Base-by-base conservation (phyloP, 2,329 filamentous ascomycete genomes). In the Ophiocordyceps unilateralis region DNA sequence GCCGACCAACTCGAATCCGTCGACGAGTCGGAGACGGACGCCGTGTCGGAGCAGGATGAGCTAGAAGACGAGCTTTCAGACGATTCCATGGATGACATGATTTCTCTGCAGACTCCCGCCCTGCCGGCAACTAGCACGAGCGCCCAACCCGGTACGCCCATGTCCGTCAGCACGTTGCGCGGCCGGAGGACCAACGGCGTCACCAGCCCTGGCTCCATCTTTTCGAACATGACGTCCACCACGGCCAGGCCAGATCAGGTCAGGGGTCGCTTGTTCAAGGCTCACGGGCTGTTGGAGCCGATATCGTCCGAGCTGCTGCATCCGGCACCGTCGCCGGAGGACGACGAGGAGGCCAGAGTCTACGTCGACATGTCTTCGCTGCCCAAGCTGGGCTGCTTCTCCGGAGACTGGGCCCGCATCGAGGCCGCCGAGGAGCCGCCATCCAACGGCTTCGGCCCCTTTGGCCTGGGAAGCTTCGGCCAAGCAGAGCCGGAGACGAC, bases 381-480 rank as follows among this genome's bases (percentile, higher is more conserved):
- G 19, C 81, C 85, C 14, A 87, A 88, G 51, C 81, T 98, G 43
- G 88, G 89, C 15, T 96, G 89, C 59, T 98, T 98, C 57, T 96
- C 89, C 1, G 91, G 91, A 24, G 91, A 98, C 56, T 98, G 91
- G 91, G 86, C 94, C 11, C 79, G 82, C 20, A 69, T 95, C 11
- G 86, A 94, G 61, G 71, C 76, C 6, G 74, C 83, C 0, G 73
- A 83, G 49, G 84, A 87, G 55, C 82, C 84, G 46, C 81, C 74
- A 20, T 64, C 68, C 15, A 81, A 76, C 57, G 82, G 70, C 17
- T 75, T 76, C 50, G 82, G 73, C 41, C 65, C 72, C 0, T 82
- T 79, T 64, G 79, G 79, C 2, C 66, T 86, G 4, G 77, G 76
- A 20, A 78, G 75, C 47, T 83, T 79, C 49, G 58, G 57, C 1